Evolutionary conservation across 78 protist genomes (phyloP), one percentile per base, ranked within the genome.

Genomic region (Tieghemostelium lacteum): DNA sequence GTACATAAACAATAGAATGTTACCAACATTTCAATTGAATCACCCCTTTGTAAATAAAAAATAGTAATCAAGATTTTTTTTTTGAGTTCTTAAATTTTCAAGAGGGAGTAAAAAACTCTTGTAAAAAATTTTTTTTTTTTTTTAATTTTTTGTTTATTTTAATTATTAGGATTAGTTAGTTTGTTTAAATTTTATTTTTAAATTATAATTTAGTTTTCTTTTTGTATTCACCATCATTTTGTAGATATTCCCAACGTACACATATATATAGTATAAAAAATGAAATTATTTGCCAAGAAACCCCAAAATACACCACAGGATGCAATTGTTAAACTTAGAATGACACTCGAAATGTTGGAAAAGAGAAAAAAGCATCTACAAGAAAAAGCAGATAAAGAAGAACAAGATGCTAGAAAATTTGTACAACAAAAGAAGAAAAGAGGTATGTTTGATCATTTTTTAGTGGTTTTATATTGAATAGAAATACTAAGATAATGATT

Each of bases 281-380:
- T 78, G 88, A 78, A 36, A 28, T 69, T 78, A 22, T 78, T 78
- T 66, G 88, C 73, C 14, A 78, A 55, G 39, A 78, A 78, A 55
- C 28, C 66, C 22, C 22, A 29, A 57, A 40, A 17, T 28, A 19
- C 69, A 6, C 42, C 78, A 17, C 88, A 67, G 40, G 88, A 78
- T 2, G 55, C 88, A 31, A 78, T 78, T 72, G 69, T 28, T 10
- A 67, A 45, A 31, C 64, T 78, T 57, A 78, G 57, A 67, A 19
- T n/a, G 22, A 66, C 76, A n/a, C 20, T 78, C 0, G 88, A 78
- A 19, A 78, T 78, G 88, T 31, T 78, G 1, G 88, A 78, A 54
- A 78, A 78, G 66, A 78, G 88, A 60, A 64, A 78, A 57, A 67
- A 67, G 40, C 63, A 61, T 33, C 40, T 78, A 57, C 75, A 67